Evolutionary conservation across 2,329 filamentous ascomycete genomes (phyloP).

Genomic region (Fusarium mundagurra): DNA sequence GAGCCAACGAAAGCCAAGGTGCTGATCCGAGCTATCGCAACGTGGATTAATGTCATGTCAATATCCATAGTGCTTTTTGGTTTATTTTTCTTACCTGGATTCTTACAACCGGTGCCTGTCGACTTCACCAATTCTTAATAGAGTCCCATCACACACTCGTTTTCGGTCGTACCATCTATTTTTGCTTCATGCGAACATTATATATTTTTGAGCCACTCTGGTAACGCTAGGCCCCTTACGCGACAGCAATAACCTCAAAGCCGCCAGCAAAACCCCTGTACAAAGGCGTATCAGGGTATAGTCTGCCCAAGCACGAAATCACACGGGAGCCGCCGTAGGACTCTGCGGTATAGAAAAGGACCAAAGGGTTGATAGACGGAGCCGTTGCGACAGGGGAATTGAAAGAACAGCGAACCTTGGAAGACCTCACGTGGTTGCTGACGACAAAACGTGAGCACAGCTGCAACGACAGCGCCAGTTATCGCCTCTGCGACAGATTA

Average conservation of each 20-base stretch:
- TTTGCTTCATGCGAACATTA: constrained; percentile 8
- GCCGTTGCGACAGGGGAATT: constrained; percentile 3
- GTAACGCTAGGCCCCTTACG: constrained; percentile 24
- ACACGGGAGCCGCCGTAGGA: not conserved
- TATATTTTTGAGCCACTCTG: constrained; percentile 2
- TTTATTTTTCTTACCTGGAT: constrained; percentile 23
- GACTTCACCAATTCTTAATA: constrained; percentile 23
- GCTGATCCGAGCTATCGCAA: constrained; percentile 37
- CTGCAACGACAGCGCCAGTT: constrained; percentile 5
- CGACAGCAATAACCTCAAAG: constrained; percentile 27
- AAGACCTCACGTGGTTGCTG: constrained; percentile 14
- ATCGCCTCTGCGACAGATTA: constrained; percentile 22
- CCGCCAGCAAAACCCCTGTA: constrained; percentile 29
- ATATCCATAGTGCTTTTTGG: constrained; percentile 15
- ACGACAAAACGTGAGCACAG: constrained; percentile 10
- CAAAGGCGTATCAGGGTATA: constrained; percentile 12
- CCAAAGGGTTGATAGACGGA: constrained; percentile 8
- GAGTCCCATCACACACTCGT: constrained; percentile 25
- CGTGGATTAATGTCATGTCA: constrained; percentile 36
- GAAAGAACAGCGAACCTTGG: not conserved
- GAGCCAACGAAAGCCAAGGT: constrained; percentile 30
- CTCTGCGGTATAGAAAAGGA: not conserved
- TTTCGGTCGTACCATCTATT: constrained; percentile 5
- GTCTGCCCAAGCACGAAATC: constrained; percentile 16
- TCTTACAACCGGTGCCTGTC: constrained; percentile 2